A percentile compares a stretch with the other conserved stretches of the same genome.
phyloP scores from a whole-genome alignment of 2,329 filamentous ascomycete genomes.

The Xylaria sp. region DNA sequence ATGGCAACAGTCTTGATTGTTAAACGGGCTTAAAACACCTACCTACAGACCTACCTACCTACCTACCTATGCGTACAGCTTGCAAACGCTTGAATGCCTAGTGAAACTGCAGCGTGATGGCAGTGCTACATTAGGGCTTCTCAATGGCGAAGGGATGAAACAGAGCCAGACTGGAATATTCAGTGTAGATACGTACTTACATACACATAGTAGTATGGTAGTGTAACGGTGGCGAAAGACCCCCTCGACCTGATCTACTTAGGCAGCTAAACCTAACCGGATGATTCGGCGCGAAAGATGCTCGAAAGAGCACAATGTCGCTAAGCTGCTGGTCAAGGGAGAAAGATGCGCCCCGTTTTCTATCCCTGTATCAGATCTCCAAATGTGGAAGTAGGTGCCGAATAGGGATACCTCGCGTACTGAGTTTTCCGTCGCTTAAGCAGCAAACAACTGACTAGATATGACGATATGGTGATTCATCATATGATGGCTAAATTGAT shows the following conservation, averaged over 20 bases:
- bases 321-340: slow-evolving; percentile 10
- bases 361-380: slow-evolving; percentile 33
- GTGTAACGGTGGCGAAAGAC: background rate
- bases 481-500: slow-evolving; percentile 19
- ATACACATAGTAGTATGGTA: too few relatives aligned
- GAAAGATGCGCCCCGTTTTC: background rate
- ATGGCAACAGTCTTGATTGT: background rate
- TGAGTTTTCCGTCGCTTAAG: slow-evolving; percentile 3
- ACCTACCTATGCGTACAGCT: too few relatives aligned
- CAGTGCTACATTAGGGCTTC: slow-evolving; percentile 20
- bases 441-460: background rate
- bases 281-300: slow-evolving; percentile 5
- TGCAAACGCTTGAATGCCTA: slow-evolving; percentile 4
- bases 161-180: slow-evolving; percentile 4
- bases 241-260: background rate
- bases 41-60: too few relatives aligned
- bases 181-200: too few relatives aligned
- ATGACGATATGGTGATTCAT: slow-evolving; percentile 20
- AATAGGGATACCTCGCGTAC: background rate
- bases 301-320: background rate
- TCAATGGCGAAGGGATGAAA: slow-evolving; percentile 33
- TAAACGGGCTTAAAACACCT: background rate
- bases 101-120: slow-evolving; percentile 25
- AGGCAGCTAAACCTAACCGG: background rate
- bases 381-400: slow-evolving; percentile 21